Percentiles rank a stretch among this genome's conserved stretches.
Evolutionary conservation across 495 filamentous ascomycete species (phyloP).

Genomic region (Lindgomyces ingoldianus): DNA sequence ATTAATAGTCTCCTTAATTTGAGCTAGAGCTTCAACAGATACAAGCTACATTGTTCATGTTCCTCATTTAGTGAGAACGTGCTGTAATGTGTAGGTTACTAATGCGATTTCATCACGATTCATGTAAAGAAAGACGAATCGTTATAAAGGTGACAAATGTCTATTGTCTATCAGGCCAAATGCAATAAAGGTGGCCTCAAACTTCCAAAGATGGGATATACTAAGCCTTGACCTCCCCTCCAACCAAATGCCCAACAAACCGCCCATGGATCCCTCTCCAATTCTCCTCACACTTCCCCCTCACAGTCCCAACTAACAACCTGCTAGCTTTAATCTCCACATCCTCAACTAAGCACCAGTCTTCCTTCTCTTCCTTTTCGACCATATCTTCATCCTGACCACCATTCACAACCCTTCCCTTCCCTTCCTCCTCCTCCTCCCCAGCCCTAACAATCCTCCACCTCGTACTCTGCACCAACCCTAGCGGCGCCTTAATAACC

Average conservation of each 20-base stretch:
- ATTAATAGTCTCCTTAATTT: too few relatives aligned
- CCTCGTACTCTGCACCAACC: conserved; percentile 25
- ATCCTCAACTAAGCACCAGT: conserved; percentile 33
- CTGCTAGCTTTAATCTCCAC: conserved; percentile 31
- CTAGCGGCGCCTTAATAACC: conserved; percentile 35
- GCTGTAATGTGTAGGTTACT: too few relatives aligned
- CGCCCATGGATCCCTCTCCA: conserved; percentile 28
- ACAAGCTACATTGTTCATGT: too few relatives aligned
- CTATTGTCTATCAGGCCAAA: too few relatives aligned
- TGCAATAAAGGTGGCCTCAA: too few relatives aligned
- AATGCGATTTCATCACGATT: too few relatives aligned
- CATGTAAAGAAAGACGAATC: too few relatives aligned
- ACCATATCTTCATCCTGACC: not conserved
- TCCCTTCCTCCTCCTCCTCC: conserved; percentile 17
- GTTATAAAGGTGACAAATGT: too few relatives aligned
- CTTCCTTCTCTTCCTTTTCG: conserved; percentile 4
- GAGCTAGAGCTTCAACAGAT: too few relatives aligned
- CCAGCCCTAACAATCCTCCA: conserved; percentile 24
- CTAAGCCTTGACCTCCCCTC: conserved; percentile 9
- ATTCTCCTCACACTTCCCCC: conserved; percentile 37
- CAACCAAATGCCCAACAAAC: conserved; percentile 28
- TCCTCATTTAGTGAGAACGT: too few relatives aligned
- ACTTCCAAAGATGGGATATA: too few relatives aligned
- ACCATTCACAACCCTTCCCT: not conserved
- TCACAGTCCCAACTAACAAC: conserved; percentile 34